phyloP scores from a whole-genome alignment of 345 rosid species.

The Lepidium didymum region DNA sequence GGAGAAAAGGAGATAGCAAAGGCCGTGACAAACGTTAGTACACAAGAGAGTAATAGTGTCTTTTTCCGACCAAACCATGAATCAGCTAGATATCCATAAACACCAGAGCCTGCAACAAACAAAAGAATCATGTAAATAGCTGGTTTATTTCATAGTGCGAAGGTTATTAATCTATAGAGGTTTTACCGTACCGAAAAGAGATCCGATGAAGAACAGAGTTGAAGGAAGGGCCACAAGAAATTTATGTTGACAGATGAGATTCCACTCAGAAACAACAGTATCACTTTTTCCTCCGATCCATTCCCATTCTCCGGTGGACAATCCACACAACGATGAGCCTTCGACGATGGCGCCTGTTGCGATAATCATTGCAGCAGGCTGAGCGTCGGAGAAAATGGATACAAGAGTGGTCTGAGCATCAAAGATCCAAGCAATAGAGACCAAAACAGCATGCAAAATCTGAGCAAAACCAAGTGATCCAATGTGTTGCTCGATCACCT shows the following conservation, averaged over 20 bases:
- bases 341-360: conserved; percentile 8
- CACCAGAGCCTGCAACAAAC: conserved; percentile 43
- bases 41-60: conserved; percentile 40
- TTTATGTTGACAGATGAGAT: conserved; percentile 54
- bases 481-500: conserved; percentile 50
- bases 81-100: conserved; percentile 55
- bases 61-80: conserved; percentile 55
- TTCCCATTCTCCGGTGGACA: conserved; percentile 55
- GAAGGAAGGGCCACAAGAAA: conserved; percentile 72
- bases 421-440: conserved; percentile 59
- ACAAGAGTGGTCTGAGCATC: conserved; percentile 61
- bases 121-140: not conserved
- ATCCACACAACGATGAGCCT: conserved; percentile 37
- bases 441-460: conserved; percentile 53
- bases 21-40: conserved; percentile 44
- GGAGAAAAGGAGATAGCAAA: conserved; percentile 65
- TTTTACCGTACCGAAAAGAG: conserved; percentile 44
- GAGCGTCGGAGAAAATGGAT: conserved; percentile 68
- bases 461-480: conserved; percentile 66
- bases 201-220: conserved; percentile 67
- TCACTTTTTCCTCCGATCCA: conserved; percentile 48
- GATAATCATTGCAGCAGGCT: conserved; percentile 30
- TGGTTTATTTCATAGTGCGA: too few relatives aligned
- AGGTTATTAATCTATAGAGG: too few relatives aligned
- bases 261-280: conserved; percentile 61